phyloP scores from a whole-genome alignment of 2,329 filamentous ascomycete genomes.

The Neopestalotiopsis rosae region DNA sequence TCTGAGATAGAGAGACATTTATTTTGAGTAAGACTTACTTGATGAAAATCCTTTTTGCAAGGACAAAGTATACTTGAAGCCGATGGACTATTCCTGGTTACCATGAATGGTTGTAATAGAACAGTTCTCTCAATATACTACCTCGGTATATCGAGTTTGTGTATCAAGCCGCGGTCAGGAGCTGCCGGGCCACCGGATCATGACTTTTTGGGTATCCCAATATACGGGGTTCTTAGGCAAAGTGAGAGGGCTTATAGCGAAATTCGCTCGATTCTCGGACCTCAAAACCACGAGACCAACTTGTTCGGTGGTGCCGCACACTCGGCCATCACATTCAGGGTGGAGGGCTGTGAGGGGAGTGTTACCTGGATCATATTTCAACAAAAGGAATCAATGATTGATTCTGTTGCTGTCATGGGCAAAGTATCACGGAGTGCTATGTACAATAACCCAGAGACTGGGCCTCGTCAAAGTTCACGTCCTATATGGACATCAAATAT shows the following conservation, averaged over 20 bases:
- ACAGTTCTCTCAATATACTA: background rate
- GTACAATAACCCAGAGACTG: no score
- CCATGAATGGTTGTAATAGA: background rate
- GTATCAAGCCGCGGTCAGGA: background rate
- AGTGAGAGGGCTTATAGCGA: background rate
- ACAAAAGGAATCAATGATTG: no score
- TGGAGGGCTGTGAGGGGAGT: no score
- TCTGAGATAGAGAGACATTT: background rate
- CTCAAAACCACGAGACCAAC: background rate
- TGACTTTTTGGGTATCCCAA: background rate
- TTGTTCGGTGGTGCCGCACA: background rate
- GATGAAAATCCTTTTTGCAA: background rate
- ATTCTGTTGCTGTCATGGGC: no score
- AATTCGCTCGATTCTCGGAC: background rate
- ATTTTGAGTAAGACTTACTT: background rate
- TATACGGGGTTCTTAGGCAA: no score
- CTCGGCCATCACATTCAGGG: no score
- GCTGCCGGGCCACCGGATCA: background rate
- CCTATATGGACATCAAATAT: no score
- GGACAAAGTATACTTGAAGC: no score
- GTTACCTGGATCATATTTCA: no score
- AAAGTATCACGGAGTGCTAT: no score
- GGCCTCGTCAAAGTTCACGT: no score
- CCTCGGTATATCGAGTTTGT: background rate
- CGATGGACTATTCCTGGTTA: no score